Evolutionary conservation across 805 yeast genomes (phyloP).

Genomic region (Yarrowia sp.): DNA sequence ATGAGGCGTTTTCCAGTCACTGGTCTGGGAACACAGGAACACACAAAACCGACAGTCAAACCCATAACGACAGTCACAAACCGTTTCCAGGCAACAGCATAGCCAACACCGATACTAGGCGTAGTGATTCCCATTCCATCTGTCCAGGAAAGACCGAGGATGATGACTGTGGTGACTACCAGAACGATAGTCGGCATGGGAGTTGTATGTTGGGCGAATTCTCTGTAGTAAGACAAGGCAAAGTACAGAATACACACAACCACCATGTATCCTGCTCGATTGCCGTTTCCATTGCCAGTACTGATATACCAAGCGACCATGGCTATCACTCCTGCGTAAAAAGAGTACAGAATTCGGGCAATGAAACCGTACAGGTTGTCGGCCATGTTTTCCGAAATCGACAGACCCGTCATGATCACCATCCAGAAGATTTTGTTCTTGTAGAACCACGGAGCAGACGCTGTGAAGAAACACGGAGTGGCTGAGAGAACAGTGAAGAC

Average conservation of each 20-base stretch:
- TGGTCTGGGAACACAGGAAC: slow-evolving; percentile 48
- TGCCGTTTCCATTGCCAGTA: slow-evolving; percentile 49
- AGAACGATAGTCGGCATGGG: slow-evolving; percentile 48
- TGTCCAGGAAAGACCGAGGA: slow-evolving; percentile 49
- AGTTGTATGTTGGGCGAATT: slow-evolving; percentile 46
- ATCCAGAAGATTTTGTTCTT: slow-evolving; percentile 47
- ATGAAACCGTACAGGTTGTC: slow-evolving; percentile 48
- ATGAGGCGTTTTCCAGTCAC: slow-evolving; percentile 48
- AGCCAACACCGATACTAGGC: slow-evolving; percentile 44
- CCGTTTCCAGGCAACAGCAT: slow-evolving; percentile 50
- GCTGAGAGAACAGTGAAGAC: slow-evolving; percentile 43
- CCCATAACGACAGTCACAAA: slow-evolving; percentile 50
- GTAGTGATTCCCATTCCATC: slow-evolving; percentile 18
- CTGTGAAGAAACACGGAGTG: slow-evolving; percentile 45
- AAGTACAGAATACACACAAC: slow-evolving; percentile 41
- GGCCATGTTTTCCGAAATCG: slow-evolving; percentile 48
- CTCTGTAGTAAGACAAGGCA: slow-evolving; percentile 44
- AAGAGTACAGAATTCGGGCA: slow-evolving; percentile 46
- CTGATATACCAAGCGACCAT: slow-evolving; percentile 51
- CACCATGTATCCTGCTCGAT: slow-evolving; percentile 48
- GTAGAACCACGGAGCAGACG: slow-evolving; percentile 45
- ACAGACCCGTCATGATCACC: slow-evolving; percentile 48
- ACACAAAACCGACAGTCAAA: slow-evolving; percentile 47
- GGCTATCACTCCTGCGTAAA: slow-evolving; percentile 48
- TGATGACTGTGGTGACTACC: slow-evolving; percentile 47